Conservation (phyloP, 441 rosid genomes). For the Corymbia calophylla region DNA sequence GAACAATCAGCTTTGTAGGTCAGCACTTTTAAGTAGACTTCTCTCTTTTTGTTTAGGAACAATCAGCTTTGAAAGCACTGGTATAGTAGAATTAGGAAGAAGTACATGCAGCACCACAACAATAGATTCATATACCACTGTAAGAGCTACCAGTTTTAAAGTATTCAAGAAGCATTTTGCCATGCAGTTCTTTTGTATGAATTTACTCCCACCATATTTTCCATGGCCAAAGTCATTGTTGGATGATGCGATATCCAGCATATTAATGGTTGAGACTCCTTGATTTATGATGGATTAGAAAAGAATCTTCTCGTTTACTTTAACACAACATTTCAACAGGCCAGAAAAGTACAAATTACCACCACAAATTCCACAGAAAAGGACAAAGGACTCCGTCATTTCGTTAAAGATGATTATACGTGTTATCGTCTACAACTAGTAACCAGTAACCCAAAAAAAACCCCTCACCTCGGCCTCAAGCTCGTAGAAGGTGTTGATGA, state of each 20-base stretch:
- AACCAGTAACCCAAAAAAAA: neutral
- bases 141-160: neutral
- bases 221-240: neutral
- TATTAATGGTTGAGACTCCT: accelerated
- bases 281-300: too few species aligned
- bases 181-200: neutral
- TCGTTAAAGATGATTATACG: neutral
- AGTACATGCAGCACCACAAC: neutral
- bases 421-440: accelerated
- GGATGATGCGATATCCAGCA: neutral
- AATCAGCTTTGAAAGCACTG: neutral
- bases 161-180: neutral
- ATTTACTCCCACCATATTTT: neutral
- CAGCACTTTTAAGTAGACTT: neutral
- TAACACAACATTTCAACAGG: neutral
- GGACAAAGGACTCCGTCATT: neutral
- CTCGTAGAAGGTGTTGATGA: slow-evolving; percentile 50
- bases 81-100: neutral
- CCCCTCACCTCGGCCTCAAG: slow-evolving; percentile 44
- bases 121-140: neutral
- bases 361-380: neutral
- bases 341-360: accelerated
- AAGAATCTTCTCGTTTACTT: too few species aligned
- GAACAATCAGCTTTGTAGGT: neutral
- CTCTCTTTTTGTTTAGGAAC: neutral